phyloP scores from a whole-genome alignment of 768 basidiomycete genomes.

The Chiua virens region DNA sequence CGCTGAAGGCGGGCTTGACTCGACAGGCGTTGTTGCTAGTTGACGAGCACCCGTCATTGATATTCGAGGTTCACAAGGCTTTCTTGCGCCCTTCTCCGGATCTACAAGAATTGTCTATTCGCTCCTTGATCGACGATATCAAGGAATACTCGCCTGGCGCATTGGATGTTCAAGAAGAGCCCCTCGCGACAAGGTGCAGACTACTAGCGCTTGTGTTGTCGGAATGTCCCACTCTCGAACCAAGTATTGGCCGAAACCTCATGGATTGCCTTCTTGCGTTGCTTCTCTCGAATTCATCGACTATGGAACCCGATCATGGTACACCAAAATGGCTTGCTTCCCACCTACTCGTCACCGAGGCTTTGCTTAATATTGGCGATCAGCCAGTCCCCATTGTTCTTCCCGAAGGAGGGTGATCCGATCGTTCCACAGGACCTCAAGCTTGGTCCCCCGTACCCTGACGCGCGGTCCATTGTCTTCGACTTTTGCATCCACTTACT shows the following conservation, averaged over 20 bases:
- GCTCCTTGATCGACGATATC: slow-evolving; percentile 76
- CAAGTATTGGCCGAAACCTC: slow-evolving; percentile 53
- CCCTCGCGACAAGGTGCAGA: slow-evolving; percentile 79
- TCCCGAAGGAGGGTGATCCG: slow-evolving; percentile 70
- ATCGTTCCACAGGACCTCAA: slow-evolving; percentile 50
- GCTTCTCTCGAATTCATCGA: slow-evolving; percentile 55
- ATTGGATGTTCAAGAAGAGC: slow-evolving; percentile 70
- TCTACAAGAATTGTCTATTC: slow-evolving; percentile 65
- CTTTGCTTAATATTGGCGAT: slow-evolving; percentile 73
- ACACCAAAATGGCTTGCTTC: slow-evolving; percentile 87
- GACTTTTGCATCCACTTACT: slow-evolving; percentile 77
- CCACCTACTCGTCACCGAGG: slow-evolving; percentile 82
- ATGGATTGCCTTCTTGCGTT: slow-evolving; percentile 71
- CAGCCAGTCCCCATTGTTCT: slow-evolving; percentile 64
- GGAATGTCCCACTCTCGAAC: slow-evolving; percentile 65
- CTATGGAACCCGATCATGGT: slow-evolving; percentile 49
- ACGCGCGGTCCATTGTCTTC: slow-evolving; percentile 68
- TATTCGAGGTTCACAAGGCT: slow-evolving; percentile 84
- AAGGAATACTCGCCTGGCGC: slow-evolving; percentile 63
- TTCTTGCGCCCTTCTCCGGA: slow-evolving; percentile 66
- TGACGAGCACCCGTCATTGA: slow-evolving; percentile 82
- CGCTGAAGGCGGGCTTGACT: slow-evolving; percentile 63
- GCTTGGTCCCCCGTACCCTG: slow-evolving; percentile 59
- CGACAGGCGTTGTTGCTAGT: slow-evolving; percentile 73
- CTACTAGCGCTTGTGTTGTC: slow-evolving; percentile 81